Percentiles rank a stretch among this genome's conserved stretches.
Evolutionary conservation across 2,329 filamentous ascomycete species (phyloP).

Genomic region (Fusarium phyllophilum): DNA sequence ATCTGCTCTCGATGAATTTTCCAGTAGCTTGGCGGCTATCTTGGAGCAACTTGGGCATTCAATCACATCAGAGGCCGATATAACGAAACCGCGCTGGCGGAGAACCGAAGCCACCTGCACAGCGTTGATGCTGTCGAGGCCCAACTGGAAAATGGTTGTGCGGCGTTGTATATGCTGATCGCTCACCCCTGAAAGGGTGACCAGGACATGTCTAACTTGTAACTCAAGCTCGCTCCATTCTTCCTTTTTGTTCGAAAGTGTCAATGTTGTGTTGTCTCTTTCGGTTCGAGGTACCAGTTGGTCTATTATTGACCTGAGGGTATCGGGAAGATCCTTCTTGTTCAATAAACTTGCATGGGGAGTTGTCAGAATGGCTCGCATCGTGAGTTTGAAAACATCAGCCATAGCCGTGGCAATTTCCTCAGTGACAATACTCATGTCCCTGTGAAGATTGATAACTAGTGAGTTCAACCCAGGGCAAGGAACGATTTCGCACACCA

Average conservation of each 20-base stretch:
- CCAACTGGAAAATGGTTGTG: constrained; percentile 87
- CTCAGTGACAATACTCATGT: constrained; percentile 54
- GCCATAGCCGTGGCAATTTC: constrained; percentile 44
- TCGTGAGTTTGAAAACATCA: constrained; percentile 46
- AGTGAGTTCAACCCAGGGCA: constrained; percentile 62
- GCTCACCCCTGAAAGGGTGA: constrained; percentile 65
- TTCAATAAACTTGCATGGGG: constrained; percentile 43
- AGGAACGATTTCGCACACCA: constrained; percentile 80
- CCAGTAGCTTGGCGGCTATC: constrained; percentile 47
- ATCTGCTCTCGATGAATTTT: constrained; percentile 17
- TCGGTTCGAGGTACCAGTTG: constrained; percentile 37
- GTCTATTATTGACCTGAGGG: constrained; percentile 29
- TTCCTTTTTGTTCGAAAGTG: constrained; percentile 31
- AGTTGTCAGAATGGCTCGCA: constrained; percentile 40
- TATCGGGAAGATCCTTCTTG: constrained; percentile 37
- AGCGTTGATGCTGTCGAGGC: constrained; percentile 90
- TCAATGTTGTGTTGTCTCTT: constrained; percentile 17
- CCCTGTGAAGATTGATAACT: constrained; percentile 70
- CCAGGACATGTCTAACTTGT: constrained; percentile 65
- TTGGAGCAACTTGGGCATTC: constrained; percentile 63
- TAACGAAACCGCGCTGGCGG: constrained; percentile 64
- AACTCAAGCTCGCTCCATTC: constrained; percentile 64
- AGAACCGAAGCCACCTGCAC: constrained; percentile 78
- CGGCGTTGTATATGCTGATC: constrained; percentile 61
- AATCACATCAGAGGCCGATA: constrained; percentile 80